Conservation (phyloP, 495 filamentous ascomycete species). For the Xanthoparmelia taractica region DNA sequence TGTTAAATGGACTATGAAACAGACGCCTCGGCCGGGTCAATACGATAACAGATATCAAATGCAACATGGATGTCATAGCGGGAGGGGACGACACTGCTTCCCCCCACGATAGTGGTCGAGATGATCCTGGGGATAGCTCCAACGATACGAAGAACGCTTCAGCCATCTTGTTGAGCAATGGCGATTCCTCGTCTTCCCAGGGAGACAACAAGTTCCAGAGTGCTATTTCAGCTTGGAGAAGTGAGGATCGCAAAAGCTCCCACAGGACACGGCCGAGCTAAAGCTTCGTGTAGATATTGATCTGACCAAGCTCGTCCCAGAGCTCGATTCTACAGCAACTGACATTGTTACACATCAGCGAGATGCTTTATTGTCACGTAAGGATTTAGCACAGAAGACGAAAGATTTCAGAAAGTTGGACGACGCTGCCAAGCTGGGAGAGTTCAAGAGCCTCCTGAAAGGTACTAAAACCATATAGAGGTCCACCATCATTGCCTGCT, state of each 20-base stretch:
- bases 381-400: constrained; percentile 95
- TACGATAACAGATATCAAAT: not conserved
- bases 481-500: constrained; percentile 3
- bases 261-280: constrained; percentile 23
- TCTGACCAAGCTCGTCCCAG: constrained; percentile 74
- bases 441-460: constrained; percentile 86
- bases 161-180: constrained; percentile 13
- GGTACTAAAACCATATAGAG: constrained; percentile 37
- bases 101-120: constrained; percentile 20
- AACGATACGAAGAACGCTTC: constrained; percentile 9
- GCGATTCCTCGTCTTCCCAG: constrained; percentile 28
- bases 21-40: constrained; percentile 1
- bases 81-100: constrained; percentile 22
- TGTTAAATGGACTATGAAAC: not conserved
- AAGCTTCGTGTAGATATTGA: constrained; percentile 63
- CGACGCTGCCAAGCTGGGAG: constrained; percentile 75
- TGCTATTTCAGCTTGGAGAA: constrained; percentile 93
- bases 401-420: constrained; percentile 97
- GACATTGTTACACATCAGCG: constrained; percentile 89
- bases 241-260: constrained; percentile 41
- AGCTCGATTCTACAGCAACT: constrained; percentile 81
- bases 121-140: constrained; percentile 13
- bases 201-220: constrained; percentile 87
- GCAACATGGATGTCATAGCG: constrained; percentile 23
- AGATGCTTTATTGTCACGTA: constrained; percentile 86